Conservation (phyloP, 441 rosid species). For the Jatropha multifida region DNA sequence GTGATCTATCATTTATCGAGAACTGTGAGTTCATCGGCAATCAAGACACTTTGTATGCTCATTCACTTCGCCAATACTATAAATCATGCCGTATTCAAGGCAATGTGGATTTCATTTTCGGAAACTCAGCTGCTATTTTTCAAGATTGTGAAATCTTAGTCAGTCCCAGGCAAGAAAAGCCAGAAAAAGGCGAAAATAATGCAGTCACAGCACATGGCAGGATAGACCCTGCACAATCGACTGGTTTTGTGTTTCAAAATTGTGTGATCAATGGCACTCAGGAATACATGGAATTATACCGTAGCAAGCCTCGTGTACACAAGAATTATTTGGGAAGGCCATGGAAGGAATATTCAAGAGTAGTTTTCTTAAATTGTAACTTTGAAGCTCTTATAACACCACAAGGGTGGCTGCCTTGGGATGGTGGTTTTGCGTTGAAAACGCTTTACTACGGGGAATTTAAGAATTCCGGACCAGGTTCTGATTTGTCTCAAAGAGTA, state of each 20-base stretch:
- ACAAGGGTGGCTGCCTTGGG: constrained; percentile 84
- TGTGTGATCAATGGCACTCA: constrained; percentile 76
- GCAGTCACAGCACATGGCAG: constrained; percentile 91
- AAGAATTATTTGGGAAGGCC: constrained; percentile 77
- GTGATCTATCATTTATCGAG: constrained; percentile 70
- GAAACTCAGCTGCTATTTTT: constrained; percentile 76
- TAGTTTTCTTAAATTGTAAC: constrained; percentile 54
- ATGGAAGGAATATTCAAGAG: constrained; percentile 89
- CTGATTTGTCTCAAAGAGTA: constrained; percentile 50
- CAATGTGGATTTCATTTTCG: constrained; percentile 90
- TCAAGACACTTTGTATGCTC: constrained; percentile 90
- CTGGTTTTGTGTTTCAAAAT: constrained; percentile 74
- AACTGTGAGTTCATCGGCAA: constrained; percentile 87
- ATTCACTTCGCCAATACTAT: constrained; percentile 89
- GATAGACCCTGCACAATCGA: constrained; percentile 72
- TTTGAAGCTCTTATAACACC: constrained; percentile 55
- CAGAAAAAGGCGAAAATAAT: constrained; percentile 67
- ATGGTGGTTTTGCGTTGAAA: constrained; percentile 59
- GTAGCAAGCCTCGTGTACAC: constrained; percentile 61
- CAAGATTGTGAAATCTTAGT: constrained; percentile 63
- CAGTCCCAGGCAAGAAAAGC: constrained; percentile 55
- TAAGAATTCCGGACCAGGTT: constrained; percentile 64
- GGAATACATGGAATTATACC: constrained; percentile 59
- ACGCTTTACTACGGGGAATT: constrained; percentile 86
- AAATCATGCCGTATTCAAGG: constrained; percentile 76